Base-by-base conservation (phyloP, 2,329 filamentous ascomycete genomes). In the Chaetomiaceae sp. region DNA sequence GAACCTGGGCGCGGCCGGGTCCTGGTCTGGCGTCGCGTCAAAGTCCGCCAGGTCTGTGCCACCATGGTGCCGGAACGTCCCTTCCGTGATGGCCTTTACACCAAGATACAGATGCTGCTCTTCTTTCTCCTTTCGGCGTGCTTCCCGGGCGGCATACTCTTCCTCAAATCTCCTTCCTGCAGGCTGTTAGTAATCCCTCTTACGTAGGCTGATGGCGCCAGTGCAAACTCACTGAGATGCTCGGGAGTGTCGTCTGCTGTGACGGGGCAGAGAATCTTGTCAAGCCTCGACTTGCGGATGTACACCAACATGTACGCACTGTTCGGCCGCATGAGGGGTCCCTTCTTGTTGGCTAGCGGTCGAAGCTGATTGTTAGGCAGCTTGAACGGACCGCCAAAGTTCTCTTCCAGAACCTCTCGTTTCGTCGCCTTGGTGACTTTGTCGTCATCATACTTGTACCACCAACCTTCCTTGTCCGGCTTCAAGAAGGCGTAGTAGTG, bases 301-400 rank as follows among this genome's bases (percentile, higher is more conserved):
- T 98, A 98, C 2, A 98, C 94, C 73, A 98, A 69, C 93, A 98
- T 98, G 73, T 98, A 98, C 5, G 93, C 94, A 64, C 90, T 98
- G 67, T 82, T 84, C 50, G 81, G 78, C 44, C 81, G 75, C 68
- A 83, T 76, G 58, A 80, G 65, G 1, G 79, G 77, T 3, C 71
- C 65, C 60, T 77, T 76, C 63, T 78, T 81, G 40, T 74, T 71
- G n/a, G 69, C 58, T 3, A 68, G 64, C 2, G 69, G 61, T n/a
- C 73, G 72, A 11, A 68, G 56, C 34, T 68, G 66, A 9, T 72
- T 70, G 44, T 73, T 73, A 1, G 73, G 65, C 6, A 70, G 66
- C 22, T 68, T 72, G 61, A 89, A 94, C 60, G 95, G 88, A 44
- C 93, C 93, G 36, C 93, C 93, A 66, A 88, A 98, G 65, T 97